Evolutionary conservation across 2,329 filamentous ascomycete species (phyloP), one percentile per base, ranked within the genome.

Genomic region (Fusarium sublunatum): DNA sequence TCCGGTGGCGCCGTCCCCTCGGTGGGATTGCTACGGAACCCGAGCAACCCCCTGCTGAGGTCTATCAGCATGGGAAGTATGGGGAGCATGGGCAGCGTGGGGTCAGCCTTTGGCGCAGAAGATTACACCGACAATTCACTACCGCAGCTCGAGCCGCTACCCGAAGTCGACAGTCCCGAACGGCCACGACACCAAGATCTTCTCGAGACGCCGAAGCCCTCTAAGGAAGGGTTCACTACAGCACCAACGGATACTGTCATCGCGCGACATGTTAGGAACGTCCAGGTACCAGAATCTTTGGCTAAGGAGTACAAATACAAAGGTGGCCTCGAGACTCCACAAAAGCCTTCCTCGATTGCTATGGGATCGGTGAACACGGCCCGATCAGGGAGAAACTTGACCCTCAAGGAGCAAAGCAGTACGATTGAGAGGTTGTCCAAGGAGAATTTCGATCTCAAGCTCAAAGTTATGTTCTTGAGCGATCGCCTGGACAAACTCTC

Each of bases 381-480:
- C 26, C 82, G 86, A 39, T 82, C 83, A 40, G 88, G 88, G 19
- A 88, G 86, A 71, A 91, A 87, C 68, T 81, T 99, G 77, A 98
- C 95, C 0, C 81, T 99, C 36, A 98, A 97, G 75, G 95, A 99
- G 77, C 95, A 99, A 77, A 97, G 94, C 73, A 96, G 91, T 77
- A 98, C 94, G 12, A 97, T 99, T 64, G 95, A 99, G 76, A 88
- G 93, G 57, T 83, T 98, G 3, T 96, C 92, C 58, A 99, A 99
- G 78, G 95, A 99, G 76, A 99, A 99, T 66, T 99, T 98, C 74
- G 94, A 97, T 74, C 80, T 98, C 52, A 97, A 98, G 77, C 88
- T 98, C 77, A 96, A 97, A 75, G 95, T 98, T 65, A 96, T 97
- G 83, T 99, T 97, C 73, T 84, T 99, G 44, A 96, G 94, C 71